These are phyloP conservation scores for Chytriomyces sp. DNA, from an alignment of 192 early-diverging fungal species.

Conservation along the genomic window DNA sequence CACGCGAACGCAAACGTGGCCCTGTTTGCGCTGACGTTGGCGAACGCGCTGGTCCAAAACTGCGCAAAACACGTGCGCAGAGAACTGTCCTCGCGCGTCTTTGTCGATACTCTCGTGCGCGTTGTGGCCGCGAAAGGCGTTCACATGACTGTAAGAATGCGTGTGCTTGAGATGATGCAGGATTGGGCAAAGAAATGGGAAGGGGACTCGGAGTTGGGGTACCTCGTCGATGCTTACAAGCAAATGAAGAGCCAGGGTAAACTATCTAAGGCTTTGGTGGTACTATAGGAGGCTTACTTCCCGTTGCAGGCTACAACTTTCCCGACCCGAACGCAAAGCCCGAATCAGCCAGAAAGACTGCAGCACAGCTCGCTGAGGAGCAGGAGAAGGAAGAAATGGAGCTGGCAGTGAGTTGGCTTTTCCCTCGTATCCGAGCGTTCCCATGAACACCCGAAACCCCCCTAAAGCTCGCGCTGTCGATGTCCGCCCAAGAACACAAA, in stretches of 20 bases:
- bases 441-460: neutral
- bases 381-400: slow-evolving; percentile 96
- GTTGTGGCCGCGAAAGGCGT: slow-evolving; percentile 73
- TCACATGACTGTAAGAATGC: slow-evolving; percentile 77
- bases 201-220: slow-evolving; percentile 73
- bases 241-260: slow-evolving; percentile 54
- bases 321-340: slow-evolving; percentile 40
- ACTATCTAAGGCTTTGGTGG: slow-evolving; percentile 11
- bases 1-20: slow-evolving; percentile 69
- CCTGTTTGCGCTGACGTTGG: slow-evolving; percentile 55
- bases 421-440: neutral
- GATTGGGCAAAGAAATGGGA: slow-evolving; percentile 88
- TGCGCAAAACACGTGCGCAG: slow-evolving; percentile 76
- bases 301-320: slow-evolving; percentile 19
- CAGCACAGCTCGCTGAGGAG: slow-evolving; percentile 60
- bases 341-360: slow-evolving; percentile 21
- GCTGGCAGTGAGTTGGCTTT: slow-evolving; percentile 57
- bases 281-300: slow-evolving; percentile 2
- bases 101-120: slow-evolving; percentile 76
- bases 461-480: slow-evolving; percentile 73
- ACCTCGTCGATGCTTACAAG: slow-evolving; percentile 60
- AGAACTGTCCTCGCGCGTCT: slow-evolving; percentile 84
- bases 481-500: slow-evolving; percentile 59
- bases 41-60: slow-evolving; percentile 91
- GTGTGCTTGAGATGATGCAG: slow-evolving; percentile 87